These are phyloP conservation scores for Inga laurina DNA, from an alignment of 306 rosid genomes.

Conservation along the genomic window DNA sequence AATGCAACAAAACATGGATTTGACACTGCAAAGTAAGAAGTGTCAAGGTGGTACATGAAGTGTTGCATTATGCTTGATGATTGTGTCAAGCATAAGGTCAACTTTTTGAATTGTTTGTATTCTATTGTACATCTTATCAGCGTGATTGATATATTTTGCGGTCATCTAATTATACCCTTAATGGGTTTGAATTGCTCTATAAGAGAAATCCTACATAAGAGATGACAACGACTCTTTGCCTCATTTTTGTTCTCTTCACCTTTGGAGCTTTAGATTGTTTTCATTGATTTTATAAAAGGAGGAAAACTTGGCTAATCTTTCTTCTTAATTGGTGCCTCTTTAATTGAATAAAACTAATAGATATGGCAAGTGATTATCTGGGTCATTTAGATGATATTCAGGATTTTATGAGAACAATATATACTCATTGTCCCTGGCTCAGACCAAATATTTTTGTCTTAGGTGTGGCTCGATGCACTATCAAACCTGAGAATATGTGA, in stretches of 20 bases:
- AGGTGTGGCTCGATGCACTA: background rate
- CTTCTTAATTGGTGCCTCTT: background rate
- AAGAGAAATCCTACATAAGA: background rate
- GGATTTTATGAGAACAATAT: background rate
- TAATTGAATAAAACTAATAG: background rate
- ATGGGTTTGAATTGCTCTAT: background rate
- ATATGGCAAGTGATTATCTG: background rate
- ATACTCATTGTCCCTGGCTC: background rate
- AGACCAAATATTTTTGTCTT: background rate
- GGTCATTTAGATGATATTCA: background rate
- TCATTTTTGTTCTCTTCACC: background rate
- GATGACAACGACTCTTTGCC: background rate
- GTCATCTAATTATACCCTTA: background rate
- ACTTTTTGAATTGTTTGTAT: background rate
- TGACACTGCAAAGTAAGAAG: background rate
- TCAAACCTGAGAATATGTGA: background rate
- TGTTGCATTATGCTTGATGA: background rate
- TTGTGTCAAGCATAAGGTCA: background rate
- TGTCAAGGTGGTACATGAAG: background rate
- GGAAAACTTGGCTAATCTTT: background rate
- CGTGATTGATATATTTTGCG: background rate
- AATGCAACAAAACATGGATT: background rate
- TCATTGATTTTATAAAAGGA: background rate
- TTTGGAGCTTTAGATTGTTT: background rate
- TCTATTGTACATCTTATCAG: background rate